Percentiles rank a stretch among this genome's conserved stretches.
phyloP scores from a whole-genome alignment of 345 rosid genomes.

The Bruguiera sexangula region DNA sequence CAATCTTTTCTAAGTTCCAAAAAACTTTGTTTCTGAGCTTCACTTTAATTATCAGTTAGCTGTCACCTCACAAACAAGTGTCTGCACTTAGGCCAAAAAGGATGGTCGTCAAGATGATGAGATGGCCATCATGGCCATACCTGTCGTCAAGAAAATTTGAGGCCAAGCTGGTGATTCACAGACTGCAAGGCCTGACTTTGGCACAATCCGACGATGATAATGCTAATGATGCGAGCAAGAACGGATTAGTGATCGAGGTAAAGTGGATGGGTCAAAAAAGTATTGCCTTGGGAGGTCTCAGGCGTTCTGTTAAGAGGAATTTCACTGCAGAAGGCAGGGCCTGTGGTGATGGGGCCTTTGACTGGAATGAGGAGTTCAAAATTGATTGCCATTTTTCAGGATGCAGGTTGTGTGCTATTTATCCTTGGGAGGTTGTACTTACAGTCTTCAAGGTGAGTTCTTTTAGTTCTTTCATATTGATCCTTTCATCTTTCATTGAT shows the following conservation, averaged over 20 bases:
- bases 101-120: constrained; percentile 56
- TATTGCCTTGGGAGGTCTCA: constrained; percentile 26
- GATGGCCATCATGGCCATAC: constrained; percentile 57
- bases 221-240: constrained; percentile 19
- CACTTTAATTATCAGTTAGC: not conserved
- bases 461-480: not conserved
- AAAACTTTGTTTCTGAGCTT: too few relatives aligned
- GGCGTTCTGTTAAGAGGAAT: constrained; percentile 34
- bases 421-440: constrained; percentile 52
- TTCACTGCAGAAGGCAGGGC: constrained; percentile 43
- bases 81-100: not conserved
- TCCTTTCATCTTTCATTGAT: not conserved
- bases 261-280: constrained; percentile 52
- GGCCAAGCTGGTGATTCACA: constrained; percentile 31
- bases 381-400: constrained; percentile 45
- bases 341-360: constrained; percentile 43
- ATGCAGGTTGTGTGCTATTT: constrained; percentile 34
- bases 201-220: constrained; percentile 13
- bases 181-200: constrained; percentile 36
- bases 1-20: not conserved
- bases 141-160: constrained; percentile 43
- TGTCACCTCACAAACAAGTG: not conserved
- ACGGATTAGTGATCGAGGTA: constrained; percentile 43
- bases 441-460: constrained; percentile 44
- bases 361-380: constrained; percentile 62